phyloP scores from a whole-genome alignment of 345 rosid genomes.

The Citrus trifoliata region DNA sequence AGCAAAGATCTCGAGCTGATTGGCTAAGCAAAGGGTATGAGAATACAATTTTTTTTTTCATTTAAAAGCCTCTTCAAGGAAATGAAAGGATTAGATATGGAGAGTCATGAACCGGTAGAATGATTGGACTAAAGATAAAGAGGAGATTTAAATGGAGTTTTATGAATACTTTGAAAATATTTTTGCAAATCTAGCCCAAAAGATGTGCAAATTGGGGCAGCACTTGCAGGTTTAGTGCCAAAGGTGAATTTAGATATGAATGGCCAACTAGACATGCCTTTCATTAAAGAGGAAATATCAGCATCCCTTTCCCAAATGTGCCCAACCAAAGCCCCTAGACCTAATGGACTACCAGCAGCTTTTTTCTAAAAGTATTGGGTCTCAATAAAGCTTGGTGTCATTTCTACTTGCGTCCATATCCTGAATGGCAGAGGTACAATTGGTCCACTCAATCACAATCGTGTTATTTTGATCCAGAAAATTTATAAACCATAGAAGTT shows the following conservation, averaged over 20 bases:
- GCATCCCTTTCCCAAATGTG: background rate
- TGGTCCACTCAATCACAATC: too few relatives aligned
- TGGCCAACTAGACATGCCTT: background rate
- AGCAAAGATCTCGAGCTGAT: background rate
- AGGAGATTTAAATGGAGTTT: background rate
- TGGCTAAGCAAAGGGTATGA: background rate
- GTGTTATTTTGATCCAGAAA: too few relatives aligned
- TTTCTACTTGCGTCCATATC: too few relatives aligned
- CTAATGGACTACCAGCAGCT: background rate
- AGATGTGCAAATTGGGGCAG: too few relatives aligned
- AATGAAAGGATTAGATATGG: rapidly evolving
- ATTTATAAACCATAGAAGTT: too few relatives aligned
- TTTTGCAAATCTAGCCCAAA: too few relatives aligned
- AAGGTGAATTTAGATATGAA: background rate
- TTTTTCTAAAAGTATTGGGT: background rate
- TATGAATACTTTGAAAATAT: background rate
- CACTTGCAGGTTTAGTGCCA: background rate
- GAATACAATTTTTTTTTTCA: too few relatives aligned
- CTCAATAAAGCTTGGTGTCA: too few relatives aligned
- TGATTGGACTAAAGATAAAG: background rate
- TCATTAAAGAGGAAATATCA: background rate
- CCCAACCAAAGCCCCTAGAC: background rate
- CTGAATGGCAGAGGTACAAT: too few relatives aligned
- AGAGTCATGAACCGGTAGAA: rapidly evolving
- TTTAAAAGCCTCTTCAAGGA: background rate